Conservation (phyloP, 768 basidiomycete genomes). For the Fistulinella prunicolor region DNA sequence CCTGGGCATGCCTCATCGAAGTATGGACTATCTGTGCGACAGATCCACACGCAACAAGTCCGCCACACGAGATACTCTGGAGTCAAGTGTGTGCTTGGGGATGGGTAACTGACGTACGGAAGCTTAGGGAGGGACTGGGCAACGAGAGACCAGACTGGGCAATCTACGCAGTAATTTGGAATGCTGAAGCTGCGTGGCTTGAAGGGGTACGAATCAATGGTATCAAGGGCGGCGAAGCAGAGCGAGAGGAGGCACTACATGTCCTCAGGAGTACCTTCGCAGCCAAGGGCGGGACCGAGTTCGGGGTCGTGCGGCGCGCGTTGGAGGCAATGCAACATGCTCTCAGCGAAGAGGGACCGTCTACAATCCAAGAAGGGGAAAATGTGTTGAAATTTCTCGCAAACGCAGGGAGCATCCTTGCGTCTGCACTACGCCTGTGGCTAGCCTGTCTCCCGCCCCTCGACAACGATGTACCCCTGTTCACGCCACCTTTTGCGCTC, state of each 20-base stretch:
- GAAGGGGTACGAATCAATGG: constrained; percentile 77
- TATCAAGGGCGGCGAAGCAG: constrained; percentile 59
- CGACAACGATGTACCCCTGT: constrained; percentile 34
- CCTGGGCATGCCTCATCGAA: constrained; percentile 61
- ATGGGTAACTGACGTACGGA: constrained; percentile 62
- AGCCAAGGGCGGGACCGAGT: constrained; percentile 30
- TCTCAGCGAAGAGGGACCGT: constrained; percentile 12
- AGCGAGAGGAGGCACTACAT: constrained; percentile 44
- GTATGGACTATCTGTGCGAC: constrained; percentile 80
- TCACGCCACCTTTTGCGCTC: constrained; percentile 56
- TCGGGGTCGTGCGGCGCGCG: constrained; percentile 35
- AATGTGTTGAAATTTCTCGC: constrained; percentile 31
- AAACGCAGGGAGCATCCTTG: constrained; percentile 35
- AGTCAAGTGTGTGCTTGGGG: constrained; percentile 78
- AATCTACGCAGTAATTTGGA: constrained; percentile 38
- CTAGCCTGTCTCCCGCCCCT: constrained; percentile 54
- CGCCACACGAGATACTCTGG: constrained; percentile 87
- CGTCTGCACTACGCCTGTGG: constrained; percentile 59
- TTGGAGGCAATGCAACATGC: constrained; percentile 33
- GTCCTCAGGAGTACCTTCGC: constrained; percentile 40
- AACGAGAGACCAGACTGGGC: constrained; percentile 23
- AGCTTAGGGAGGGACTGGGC: constrained; percentile 36
- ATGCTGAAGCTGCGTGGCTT: constrained; percentile 58
- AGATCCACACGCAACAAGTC: constrained; percentile 89
- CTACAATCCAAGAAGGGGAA: constrained; percentile 2